These are phyloP conservation scores for Achaetomiella virescens DNA, from an alignment of 495 filamentous ascomycete species.

Conservation along the genomic window DNA sequence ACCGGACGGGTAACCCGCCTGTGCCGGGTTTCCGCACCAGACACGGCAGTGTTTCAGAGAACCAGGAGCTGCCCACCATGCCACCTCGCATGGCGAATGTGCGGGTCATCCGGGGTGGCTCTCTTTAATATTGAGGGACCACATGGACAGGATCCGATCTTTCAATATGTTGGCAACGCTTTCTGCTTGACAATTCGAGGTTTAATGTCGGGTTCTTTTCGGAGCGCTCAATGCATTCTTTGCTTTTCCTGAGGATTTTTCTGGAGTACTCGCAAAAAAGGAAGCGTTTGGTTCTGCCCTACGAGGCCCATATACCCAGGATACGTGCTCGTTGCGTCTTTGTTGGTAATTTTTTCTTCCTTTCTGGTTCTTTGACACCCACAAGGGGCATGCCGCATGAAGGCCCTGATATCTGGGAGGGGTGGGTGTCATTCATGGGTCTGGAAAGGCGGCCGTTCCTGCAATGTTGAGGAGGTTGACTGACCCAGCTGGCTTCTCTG, in stretches of 20 bases:
- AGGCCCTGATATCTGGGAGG: background rate
- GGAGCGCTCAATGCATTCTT: too few species aligned
- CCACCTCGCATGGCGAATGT: background rate
- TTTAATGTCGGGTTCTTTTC: too few species aligned
- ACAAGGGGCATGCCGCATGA: background rate
- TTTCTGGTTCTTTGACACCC: background rate
- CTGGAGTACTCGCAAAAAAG: background rate
- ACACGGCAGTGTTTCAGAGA: background rate
- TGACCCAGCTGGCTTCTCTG: too few species aligned
- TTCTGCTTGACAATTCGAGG: too few species aligned
- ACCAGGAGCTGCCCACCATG: background rate
- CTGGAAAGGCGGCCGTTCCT: too few species aligned
- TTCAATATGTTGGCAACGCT: too few species aligned
- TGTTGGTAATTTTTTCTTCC: background rate
- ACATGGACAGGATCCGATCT: background rate
- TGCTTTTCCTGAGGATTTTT: background rate
- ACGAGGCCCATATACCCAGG: conserved; percentile 5
- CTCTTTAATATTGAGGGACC: background rate
- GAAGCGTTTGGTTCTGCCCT: background rate
- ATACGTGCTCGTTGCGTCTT: background rate
- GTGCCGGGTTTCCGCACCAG: background rate
- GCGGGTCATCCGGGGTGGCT: conserved; percentile 14
- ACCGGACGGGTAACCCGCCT: background rate
- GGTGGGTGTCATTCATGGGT: too few species aligned
- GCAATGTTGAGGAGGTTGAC: too few species aligned